These are phyloP conservation scores for Leccinellum rugosiceps DNA, from an alignment of 768 basidiomycete species.

Conservation along the genomic window DNA sequence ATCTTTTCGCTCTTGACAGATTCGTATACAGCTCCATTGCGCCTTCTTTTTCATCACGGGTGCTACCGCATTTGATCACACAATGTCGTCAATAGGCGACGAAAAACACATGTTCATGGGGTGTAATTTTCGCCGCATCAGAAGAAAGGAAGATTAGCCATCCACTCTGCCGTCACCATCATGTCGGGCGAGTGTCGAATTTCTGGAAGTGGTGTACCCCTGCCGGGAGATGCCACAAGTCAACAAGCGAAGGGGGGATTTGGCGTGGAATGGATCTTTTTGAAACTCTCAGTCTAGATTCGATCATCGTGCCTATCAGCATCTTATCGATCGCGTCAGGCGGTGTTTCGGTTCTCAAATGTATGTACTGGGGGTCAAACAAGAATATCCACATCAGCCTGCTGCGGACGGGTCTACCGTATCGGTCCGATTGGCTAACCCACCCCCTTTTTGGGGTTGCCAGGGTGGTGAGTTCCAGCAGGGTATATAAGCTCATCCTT, in stretches of 20 bases:
- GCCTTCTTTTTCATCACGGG: no score
- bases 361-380: neutral
- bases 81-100: neutral
- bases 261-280: neutral
- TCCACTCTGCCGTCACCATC: neutral
- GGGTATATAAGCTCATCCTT: conserved; percentile 19
- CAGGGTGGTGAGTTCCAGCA: conserved; percentile 6
- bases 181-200: neutral
- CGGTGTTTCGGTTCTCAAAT: conserved; percentile 8
- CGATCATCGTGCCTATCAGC: conserved; percentile 15
- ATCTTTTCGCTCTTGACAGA: conserved; percentile 11
- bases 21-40: neutral
- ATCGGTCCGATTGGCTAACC: neutral
- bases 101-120: neutral
- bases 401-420: neutral
- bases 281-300: conserved; percentile 1
- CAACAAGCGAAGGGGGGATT: neutral
- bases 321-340: conserved; percentile 18
- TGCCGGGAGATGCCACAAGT: neutral
- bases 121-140: neutral
- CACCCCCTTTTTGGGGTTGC: conserved; percentile 11
- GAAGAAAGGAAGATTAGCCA: neutral
- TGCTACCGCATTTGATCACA: neutral
- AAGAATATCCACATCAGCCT: conserved; percentile 10
- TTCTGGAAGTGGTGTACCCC: neutral